phyloP scores from a whole-genome alignment of 2,329 filamentous ascomycete genomes.

The Diaporthe batatas region DNA sequence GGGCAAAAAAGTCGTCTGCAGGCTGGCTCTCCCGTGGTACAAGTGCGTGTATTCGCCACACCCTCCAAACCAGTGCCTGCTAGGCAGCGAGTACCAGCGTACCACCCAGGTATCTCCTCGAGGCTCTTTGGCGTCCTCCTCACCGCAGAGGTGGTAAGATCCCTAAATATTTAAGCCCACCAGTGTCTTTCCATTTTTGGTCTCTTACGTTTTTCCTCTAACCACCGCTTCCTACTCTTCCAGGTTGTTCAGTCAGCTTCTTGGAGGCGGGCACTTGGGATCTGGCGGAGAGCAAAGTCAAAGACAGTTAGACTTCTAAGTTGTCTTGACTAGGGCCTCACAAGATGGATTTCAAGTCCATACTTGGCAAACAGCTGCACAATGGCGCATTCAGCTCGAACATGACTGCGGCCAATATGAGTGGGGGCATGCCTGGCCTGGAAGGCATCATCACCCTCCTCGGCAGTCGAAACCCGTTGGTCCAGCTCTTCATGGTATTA shows the following conservation, averaged over 20 bases:
- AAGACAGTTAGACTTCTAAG: background rate
- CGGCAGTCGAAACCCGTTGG: conserved; percentile 57
- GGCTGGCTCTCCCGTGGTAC: background rate
- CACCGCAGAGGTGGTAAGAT: background rate
- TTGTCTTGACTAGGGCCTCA: background rate
- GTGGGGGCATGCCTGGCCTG: conserved; percentile 46
- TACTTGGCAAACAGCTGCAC: conserved; percentile 43
- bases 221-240: background rate
- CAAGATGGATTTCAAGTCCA: conserved; percentile 47
- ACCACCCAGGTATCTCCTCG: background rate
- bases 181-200: background rate
- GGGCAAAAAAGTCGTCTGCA: background rate
- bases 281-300: background rate
- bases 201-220: background rate
- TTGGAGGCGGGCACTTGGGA: background rate
- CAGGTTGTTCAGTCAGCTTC: conserved; percentile 1
- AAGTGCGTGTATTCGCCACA: background rate
- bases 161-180: background rate
- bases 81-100: background rate
- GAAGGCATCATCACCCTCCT: conserved; percentile 62
- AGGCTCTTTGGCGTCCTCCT: background rate
- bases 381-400: conserved; percentile 45
- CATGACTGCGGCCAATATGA: conserved; percentile 41
- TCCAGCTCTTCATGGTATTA: conserved; percentile 58
- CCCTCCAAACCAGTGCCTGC: background rate